These are phyloP conservation scores for Hypoxylon rickii DNA, from an alignment of 495 filamentous ascomycete genomes.

Conservation along the genomic window DNA sequence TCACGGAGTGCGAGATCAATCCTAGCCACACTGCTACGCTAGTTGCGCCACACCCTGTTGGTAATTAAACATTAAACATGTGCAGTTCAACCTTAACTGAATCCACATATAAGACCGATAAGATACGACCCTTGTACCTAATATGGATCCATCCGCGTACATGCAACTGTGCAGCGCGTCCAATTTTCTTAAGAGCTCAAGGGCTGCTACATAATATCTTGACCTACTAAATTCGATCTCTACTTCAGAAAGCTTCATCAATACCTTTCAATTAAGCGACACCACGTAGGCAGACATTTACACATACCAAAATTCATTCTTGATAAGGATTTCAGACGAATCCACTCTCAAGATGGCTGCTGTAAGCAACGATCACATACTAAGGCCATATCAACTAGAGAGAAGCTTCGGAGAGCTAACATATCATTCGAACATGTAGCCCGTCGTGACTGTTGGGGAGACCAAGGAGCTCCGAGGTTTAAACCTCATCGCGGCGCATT, in stretches of 20 bases:
- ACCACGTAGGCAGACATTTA: too few species aligned
- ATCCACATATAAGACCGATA: neutral
- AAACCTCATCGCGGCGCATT: constrained; percentile 97
- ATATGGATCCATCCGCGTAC: neutral
- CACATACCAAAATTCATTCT: neutral
- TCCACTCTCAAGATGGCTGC: constrained; percentile 24
- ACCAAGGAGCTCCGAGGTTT: constrained; percentile 90
- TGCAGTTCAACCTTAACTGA: too few species aligned
- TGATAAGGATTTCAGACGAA: constrained; percentile 2
- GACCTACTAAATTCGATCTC: too few species aligned
- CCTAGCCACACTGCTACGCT: too few species aligned
- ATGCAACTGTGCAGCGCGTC: neutral
- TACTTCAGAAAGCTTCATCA: neutral
- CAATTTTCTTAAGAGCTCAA: neutral
- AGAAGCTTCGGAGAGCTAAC: too few species aligned
- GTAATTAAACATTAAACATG: too few species aligned
- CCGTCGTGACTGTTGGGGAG: constrained; percentile 91
- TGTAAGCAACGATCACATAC: constrained; percentile 17
- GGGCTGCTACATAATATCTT: too few species aligned
- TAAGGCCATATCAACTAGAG: too few species aligned
- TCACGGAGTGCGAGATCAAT: too few species aligned
- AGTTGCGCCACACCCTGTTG: too few species aligned
- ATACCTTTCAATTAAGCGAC: too few species aligned
- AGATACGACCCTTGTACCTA: too few species aligned
- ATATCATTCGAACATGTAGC: constrained; percentile 55